Evolutionary conservation across 805 yeast species (phyloP).

Genomic region (Saccharomyces eubayanus): DNA sequence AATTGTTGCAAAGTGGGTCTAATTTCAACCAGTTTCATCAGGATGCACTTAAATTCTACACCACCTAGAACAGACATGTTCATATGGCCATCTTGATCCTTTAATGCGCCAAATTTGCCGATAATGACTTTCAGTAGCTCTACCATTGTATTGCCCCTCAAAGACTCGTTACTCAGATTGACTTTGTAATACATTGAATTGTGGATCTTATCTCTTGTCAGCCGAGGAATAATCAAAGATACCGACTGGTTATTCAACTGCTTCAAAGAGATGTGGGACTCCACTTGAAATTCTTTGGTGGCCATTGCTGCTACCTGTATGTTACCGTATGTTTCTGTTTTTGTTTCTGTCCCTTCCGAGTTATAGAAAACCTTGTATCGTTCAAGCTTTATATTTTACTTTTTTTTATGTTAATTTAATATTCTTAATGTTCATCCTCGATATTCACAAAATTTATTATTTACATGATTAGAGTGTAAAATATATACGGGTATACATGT

Average conservation of each 20-base stretch:
- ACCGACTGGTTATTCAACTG: slow-evolving; percentile 29
- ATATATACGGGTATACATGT: background rate
- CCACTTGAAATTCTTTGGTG: slow-evolving; percentile 25
- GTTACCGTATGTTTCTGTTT: background rate
- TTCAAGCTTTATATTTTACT: background rate
- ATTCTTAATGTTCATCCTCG: background rate
- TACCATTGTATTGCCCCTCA: slow-evolving; percentile 26
- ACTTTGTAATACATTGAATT: slow-evolving; percentile 26
- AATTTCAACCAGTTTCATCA: slow-evolving; percentile 69
- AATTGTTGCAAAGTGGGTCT: slow-evolving; percentile 43
- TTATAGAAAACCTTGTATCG: background rate
- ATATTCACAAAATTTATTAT: background rate
- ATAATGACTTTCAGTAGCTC: slow-evolving; percentile 17
- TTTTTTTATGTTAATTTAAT: background rate
- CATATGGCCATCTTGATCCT: slow-evolving; percentile 9
- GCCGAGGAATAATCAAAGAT: slow-evolving; percentile 27
- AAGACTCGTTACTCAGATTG: slow-evolving; percentile 17
- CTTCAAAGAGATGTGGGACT: slow-evolving; percentile 23
- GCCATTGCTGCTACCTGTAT: background rate
- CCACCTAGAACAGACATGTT: slow-evolving; percentile 23
- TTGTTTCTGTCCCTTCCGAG: background rate
- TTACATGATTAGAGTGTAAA: background rate
- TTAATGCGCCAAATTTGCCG: slow-evolving; percentile 23
- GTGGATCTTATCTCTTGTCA: slow-evolving; percentile 27
- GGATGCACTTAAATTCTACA: slow-evolving; percentile 43